Evolutionary conservation across 345 rosid genomes (phyloP), one percentile per base, ranked within the genome.

Genomic region (Moringa oleifera): DNA sequence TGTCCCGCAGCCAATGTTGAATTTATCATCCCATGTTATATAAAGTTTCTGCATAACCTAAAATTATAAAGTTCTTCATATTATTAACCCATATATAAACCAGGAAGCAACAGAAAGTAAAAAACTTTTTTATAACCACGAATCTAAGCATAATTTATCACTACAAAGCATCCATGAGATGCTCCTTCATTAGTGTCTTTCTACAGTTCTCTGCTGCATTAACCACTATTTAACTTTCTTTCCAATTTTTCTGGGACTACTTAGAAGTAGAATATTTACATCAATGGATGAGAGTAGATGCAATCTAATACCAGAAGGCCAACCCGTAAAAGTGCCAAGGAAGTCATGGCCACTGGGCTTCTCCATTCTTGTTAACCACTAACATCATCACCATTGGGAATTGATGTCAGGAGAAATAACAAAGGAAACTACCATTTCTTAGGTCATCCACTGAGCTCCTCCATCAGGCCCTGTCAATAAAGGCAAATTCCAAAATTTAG

Each of bases 381-480:
- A 33, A 33, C 37, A 33, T 5, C 37, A 41, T 15, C 47, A 41
- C 1, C 47, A 41, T 41, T 11, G 12, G 12, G 12, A 11, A 5
- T 41, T 4, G 47, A 41, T 4, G 1, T 8, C 8, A 8, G 8
- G 33, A 28, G 8, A 41, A 15, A 41, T 11, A 15, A 11, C 11
- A 7, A 41, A 41, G 47, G 47, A 41, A 41, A 13, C 19, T 28
- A 18, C 45, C 22, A 68, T 25, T 70, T 53, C 58, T 52, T 33
- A 18, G 21, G 52, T 85, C 70, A 90, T 76, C 83, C 77, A 55
- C 73, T 54, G 22, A 93, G 83, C 80, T 88, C 97, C 75, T 88
- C 96, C 97, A 90, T 90, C 79, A 86, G 70, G 18, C 98, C 98
- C 96, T 93, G 84, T 75, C 64, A 55, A 68, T 67, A 41, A 20